Base-by-base conservation (phyloP, 176 grass and related monocot species). In the Oropetium thomaeum region DNA sequence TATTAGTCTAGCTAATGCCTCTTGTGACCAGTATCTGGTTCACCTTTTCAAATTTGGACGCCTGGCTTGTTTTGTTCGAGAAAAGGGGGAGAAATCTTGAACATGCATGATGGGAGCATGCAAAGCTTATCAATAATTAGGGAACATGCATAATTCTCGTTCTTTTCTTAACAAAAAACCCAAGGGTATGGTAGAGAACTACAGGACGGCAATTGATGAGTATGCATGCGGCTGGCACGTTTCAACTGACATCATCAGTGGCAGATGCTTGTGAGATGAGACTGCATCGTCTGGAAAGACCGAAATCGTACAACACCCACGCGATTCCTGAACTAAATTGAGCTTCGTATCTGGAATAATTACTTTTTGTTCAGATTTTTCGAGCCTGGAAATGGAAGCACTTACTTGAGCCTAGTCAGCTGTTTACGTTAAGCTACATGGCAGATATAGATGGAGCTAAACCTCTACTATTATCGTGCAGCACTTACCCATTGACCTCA, bases 161-260 rank as follows among this genome's bases (percentile, higher is more conserved):
- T 70, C 22, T 41, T 87, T 72, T 71, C 17, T 29, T 65, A 48
- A 10, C 23, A 55, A 17, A 32, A 53, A 31, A 42, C 25, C 41
- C 55, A 75, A 86, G 72, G 84, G 76, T 81, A 76, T 86, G 48
- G 29, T 86, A 70, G 70, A 69, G 8, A 81, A 76, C 57, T 71
- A 38, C 65, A 71, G 55, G 57, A 65, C 57, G 72, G 22, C 13
- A 1, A 81, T 76, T 71, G 70, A 76, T 54, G 34, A 67, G 25
- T 29, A 58, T 62, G 62, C 49, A 57, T 42, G 13, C 9, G 2
- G 5, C 23, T 27, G 4, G 29, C 73, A 16, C 35, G 58, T 76
- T 63, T 37, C 40, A 16, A 48, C 2, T 17, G 58, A 7, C 58
- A 64, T 25, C 73, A 16, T 64, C 58, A 26, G 29, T 47, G 58